phyloP scores from a whole-genome alignment of 352 stramenopile species.

The Phytophthora ohioensis region DNA sequence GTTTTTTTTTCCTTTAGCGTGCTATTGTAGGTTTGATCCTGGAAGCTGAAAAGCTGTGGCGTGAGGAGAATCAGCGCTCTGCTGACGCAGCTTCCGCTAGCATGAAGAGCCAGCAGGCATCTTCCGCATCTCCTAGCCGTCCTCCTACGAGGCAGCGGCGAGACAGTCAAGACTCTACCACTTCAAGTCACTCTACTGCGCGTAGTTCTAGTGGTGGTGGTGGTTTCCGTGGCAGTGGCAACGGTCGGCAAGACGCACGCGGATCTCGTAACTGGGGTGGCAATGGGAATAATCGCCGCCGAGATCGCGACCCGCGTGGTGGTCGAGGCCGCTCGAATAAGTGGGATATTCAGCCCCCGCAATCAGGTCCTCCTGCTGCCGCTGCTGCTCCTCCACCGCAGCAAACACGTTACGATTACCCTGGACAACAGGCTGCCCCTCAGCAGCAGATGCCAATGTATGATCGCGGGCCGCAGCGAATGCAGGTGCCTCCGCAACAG shows the following conservation, averaged over 20 bases:
- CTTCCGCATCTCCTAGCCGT: conserved; percentile 25
- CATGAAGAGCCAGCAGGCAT: conserved; percentile 35
- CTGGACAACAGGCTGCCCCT: conserved; percentile 41
- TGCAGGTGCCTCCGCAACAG: conserved; percentile 34
- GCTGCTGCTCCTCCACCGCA: conserved; percentile 27
- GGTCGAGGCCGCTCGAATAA: conserved; percentile 44
- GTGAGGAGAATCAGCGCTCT: conserved; percentile 51
- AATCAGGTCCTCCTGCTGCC: conserved; percentile 29
- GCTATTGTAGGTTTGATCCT: conserved; percentile 74
- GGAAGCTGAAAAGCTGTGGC: conserved; percentile 74
- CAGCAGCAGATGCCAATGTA: conserved; percentile 46
- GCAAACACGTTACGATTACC: conserved; percentile 44
- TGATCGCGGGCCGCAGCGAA: conserved; percentile 36
- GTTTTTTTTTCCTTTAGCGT: conserved; percentile 45
- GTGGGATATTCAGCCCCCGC: conserved; percentile 45
- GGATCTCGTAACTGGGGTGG: conserved; percentile 36
- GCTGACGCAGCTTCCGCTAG: conserved; percentile 21
- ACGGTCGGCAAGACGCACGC: conserved; percentile 36
- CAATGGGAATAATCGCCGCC: conserved; percentile 36
- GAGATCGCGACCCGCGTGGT: conserved; percentile 45
- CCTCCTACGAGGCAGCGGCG: conserved; percentile 28
- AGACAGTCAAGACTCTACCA: conserved; percentile 48
- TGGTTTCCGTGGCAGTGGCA: conserved; percentile 21
- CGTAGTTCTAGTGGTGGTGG: conserved; percentile 46
- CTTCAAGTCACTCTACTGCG: conserved; percentile 49